Percentiles rank a stretch among this genome's conserved stretches.
phyloP scores from a whole-genome alignment of 177 flowering plant species.

The Telopea speciosissima region DNA sequence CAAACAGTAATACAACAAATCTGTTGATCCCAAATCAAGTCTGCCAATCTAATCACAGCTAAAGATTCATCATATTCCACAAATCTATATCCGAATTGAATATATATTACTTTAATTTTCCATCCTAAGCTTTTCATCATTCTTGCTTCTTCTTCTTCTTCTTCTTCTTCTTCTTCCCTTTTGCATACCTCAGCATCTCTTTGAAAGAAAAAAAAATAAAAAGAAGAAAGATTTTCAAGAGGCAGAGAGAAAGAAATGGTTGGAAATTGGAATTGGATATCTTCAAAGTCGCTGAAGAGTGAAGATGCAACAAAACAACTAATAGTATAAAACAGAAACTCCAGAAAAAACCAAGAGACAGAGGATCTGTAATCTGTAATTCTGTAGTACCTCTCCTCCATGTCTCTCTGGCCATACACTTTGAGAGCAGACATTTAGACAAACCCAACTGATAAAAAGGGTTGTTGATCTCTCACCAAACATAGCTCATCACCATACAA shows the following conservation, averaged over 20 bases:
- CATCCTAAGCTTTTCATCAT: neutral
- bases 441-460: too few species aligned
- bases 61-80: neutral
- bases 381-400: too few species aligned
- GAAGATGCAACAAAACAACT: too few species aligned
- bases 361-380: neutral
- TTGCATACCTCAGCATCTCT: too few species aligned
- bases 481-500: too few species aligned
- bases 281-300: neutral
- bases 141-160: neutral
- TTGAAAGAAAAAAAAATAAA: too few species aligned
- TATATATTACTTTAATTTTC: neutral
- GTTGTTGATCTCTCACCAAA: too few species aligned
- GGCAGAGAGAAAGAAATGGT: neutral
- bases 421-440: neutral
- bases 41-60: too few species aligned
- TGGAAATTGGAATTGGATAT: neutral
- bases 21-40: too few species aligned
- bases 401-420: neutral
- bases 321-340: too few species aligned
- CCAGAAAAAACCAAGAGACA: neutral
- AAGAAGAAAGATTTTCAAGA: neutral
- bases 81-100: neutral
- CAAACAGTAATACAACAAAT: too few species aligned
- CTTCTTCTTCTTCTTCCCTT: neutral